Evolutionary conservation across 2,329 filamentous ascomycete species (phyloP), one percentile per base, ranked within the genome.

Genomic region (Colletotrichum sp.): DNA sequence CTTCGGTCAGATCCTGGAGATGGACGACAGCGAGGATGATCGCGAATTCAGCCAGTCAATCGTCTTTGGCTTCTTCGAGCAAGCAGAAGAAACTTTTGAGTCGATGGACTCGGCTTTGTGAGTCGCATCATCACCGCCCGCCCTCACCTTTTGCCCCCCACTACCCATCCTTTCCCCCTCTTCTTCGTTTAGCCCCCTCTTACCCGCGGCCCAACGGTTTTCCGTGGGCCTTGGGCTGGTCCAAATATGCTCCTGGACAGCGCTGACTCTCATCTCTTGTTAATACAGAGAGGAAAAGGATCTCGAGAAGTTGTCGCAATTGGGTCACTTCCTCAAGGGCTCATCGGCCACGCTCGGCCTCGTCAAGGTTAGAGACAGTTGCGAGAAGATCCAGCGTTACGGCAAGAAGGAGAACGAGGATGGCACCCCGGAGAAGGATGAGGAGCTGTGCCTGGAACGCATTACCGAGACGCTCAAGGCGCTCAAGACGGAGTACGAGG

Each of bases 321-420:
- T 98, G 36, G 97, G 97, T 57, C 97, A 99, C 87, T 99, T 98
- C 87, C 90, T 99, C 80, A 99, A 99, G 87, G 97, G 97, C 76
- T 99, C 96, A 8, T 98, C 96, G 10, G 96, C 97, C 52, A 98
- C 97, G 6, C 91, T 99, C 70, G 97, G 97, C 62, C 91, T 99
- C 71, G 93, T 91, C 81, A 98, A 98, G 85, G 94, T 99, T 81
- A 95, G 95, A 84, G 96, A 98, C 82, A 94, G 92, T 78, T 99
- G 97, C 87, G 96, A 99, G 87, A 96, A 98, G 89, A 98, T 99
- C 81, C 96, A 99, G 86, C 94, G 98, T 82, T 98, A 93, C 84
- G 96, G 96, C 79, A 94, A 94, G 81, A 89, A 91, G 81, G 95
- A 96, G 86, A 96, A 96, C 80, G 91, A 95, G 76, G 93, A 94